phyloP scores from a whole-genome alignment of 2,329 filamentous ascomycete species.

The Colletotrichum chrysophilum region DNA sequence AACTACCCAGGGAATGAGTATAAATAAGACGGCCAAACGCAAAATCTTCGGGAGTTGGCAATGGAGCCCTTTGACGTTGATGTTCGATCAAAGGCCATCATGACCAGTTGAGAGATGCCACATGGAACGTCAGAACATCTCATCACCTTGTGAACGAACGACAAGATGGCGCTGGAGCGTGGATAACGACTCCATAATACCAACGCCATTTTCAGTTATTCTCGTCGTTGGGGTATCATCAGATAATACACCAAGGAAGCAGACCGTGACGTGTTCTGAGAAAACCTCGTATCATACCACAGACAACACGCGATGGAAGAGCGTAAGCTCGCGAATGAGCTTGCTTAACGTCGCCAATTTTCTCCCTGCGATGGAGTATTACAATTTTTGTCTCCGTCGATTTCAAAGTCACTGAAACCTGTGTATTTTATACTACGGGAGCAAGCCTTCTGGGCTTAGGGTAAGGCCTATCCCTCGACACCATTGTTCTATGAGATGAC shows the following conservation, averaged over 20 bases:
- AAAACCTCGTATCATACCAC: no score
- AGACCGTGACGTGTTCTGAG: accelerated
- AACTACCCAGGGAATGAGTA: neutral
- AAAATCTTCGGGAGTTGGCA: no score
- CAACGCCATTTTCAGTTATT: neutral
- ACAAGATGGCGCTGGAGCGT: neutral
- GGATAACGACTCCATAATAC: neutral
- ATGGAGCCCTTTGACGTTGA: no score
- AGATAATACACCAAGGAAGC: neutral
- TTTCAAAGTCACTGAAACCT: no score
- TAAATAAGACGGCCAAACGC: neutral
- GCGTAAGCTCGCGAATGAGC: accelerated
- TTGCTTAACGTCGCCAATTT: no score
- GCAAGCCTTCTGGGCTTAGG: no score
- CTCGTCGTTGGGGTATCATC: neutral
- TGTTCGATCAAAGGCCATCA: neutral
- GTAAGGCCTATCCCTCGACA: no score
- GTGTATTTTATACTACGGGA: no score
- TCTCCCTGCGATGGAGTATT: no score
- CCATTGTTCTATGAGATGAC: neutral
- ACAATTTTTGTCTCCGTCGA: accelerated
- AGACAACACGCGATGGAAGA: no score
- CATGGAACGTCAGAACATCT: neutral
- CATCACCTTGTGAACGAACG: neutral
- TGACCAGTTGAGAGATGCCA: neutral